These are phyloP conservation scores for Spergularia marina DNA, from an alignment of 148 eudicot species.

Conservation along the genomic window DNA sequence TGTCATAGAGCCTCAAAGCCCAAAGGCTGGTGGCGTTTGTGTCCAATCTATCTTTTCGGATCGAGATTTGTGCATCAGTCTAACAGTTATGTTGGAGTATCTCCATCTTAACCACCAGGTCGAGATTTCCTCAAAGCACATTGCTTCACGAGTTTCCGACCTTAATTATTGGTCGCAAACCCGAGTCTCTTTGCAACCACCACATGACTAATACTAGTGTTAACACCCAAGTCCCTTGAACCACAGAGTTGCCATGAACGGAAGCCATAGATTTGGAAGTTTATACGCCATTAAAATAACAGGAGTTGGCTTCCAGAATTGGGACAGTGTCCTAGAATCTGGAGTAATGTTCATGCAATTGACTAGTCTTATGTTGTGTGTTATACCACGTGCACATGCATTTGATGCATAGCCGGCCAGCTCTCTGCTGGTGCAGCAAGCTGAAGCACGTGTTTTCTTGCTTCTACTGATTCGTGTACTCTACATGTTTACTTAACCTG, in stretches of 20 bases:
- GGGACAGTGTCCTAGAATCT: constrained; percentile 7
- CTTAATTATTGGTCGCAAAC: neutral
- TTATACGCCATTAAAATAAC: neutral
- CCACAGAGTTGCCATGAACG: neutral
- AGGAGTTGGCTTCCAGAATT: neutral
- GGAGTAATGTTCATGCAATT: constrained; percentile 12
- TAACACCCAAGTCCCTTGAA: neutral
- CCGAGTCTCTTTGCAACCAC: neutral
- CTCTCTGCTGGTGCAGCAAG: constrained; percentile 23
- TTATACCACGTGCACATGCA: constrained; percentile 22
- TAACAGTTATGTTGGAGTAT: neutral
- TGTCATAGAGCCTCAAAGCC: neutral
- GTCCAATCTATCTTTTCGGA: constrained; percentile 4
- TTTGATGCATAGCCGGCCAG: neutral
- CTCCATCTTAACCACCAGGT: too few relatives aligned
- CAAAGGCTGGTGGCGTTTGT: neutral
- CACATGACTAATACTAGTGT: neutral
- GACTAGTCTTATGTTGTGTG: neutral
- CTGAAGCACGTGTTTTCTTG: constrained; percentile 22
- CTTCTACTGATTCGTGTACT: neutral
- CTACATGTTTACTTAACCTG: neutral
- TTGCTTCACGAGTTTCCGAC: too few relatives aligned
- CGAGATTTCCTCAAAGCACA: too few relatives aligned
- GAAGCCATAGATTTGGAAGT: neutral
- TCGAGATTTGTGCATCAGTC: neutral